A percentile compares a stretch with the other conserved stretches of the same genome.
Conservation (phyloP, 768 basidiomycete species). For the Lactarius sanguifluus region DNA sequence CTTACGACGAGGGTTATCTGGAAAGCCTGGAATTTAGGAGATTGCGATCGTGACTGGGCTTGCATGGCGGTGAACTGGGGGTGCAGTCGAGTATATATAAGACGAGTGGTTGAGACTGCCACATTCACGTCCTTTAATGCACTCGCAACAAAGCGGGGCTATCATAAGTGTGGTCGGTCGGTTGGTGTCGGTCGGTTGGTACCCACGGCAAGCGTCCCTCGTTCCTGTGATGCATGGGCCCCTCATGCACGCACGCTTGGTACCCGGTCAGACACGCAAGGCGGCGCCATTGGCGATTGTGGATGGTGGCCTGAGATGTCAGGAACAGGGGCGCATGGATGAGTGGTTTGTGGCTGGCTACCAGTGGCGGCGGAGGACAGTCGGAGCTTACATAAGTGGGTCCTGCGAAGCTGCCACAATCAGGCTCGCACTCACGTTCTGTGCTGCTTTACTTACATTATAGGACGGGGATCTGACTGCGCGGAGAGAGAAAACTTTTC, state of each 20-base stretch:
- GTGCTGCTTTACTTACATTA: neutral
- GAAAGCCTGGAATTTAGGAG: neutral
- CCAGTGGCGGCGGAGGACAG: too few relatives aligned
- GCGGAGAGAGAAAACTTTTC: neutral
- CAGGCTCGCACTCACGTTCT: neutral
- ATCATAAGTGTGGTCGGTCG: neutral
- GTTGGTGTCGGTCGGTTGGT: neutral
- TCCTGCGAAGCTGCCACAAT: neutral
- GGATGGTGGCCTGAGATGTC: neutral
- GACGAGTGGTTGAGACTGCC: neutral
- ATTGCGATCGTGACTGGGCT: constrained; percentile 5
- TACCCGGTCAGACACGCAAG: neutral
- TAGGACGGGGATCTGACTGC: neutral
- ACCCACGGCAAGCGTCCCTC: neutral
- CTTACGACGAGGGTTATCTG: constrained; percentile 12
- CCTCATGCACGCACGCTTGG: neutral
- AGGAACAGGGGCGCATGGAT: constrained; percentile 1
- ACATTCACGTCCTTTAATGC: neutral
- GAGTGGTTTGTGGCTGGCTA: neutral
- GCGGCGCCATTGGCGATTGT: neutral
- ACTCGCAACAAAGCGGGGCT: neutral
- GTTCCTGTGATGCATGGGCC: neutral
- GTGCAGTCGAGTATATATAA: neutral
- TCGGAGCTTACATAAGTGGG: neutral
- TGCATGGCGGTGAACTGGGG: neutral